Conservation (phyloP, 805 yeast species). For the Metschnikowia henanensis region DNA sequence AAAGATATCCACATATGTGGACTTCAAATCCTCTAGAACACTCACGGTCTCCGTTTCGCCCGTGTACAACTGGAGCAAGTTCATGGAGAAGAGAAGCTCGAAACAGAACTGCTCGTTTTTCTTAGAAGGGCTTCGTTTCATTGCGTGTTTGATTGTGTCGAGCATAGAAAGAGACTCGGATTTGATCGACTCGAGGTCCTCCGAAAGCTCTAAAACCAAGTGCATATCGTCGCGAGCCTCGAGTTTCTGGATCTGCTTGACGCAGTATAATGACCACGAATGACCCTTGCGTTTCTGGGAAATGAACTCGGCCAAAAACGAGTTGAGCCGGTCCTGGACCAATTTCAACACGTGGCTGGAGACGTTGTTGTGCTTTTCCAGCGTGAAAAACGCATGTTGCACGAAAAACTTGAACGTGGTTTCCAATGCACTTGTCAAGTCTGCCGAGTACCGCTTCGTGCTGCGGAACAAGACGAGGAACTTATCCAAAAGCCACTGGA, state of each 20-base stretch:
- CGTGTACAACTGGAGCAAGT: conserved; percentile 70
- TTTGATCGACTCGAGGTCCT: conserved; percentile 50
- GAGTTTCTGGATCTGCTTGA: conserved; percentile 34
- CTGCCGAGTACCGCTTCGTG: conserved; percentile 33
- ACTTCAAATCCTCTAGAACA: conserved; percentile 69
- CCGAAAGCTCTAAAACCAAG: conserved; percentile 51
- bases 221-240: conserved; percentile 23
- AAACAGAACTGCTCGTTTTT: conserved; percentile 57
- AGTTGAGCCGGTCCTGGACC: conserved; percentile 63
- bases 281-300: conserved; percentile 42
- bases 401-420: conserved; percentile 40
- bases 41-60: conserved; percentile 78
- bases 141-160: conserved; percentile 24
- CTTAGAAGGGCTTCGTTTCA: conserved; percentile 20
- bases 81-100: conserved; percentile 75
- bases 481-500: conserved; percentile 62
- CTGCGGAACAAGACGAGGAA: conserved; percentile 51
- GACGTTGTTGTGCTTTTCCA: conserved; percentile 17
- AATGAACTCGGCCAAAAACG: conserved; percentile 62
- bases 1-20: conserved; percentile 52
- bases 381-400: conserved; percentile 40
- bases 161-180: conserved; percentile 50
- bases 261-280: conserved; percentile 63
- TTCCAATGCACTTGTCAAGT: conserved; percentile 27
- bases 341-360: conserved; percentile 39